Conservation (phyloP, 768 basidiomycete genomes). For the Glaciozyma antarctica region DNA sequence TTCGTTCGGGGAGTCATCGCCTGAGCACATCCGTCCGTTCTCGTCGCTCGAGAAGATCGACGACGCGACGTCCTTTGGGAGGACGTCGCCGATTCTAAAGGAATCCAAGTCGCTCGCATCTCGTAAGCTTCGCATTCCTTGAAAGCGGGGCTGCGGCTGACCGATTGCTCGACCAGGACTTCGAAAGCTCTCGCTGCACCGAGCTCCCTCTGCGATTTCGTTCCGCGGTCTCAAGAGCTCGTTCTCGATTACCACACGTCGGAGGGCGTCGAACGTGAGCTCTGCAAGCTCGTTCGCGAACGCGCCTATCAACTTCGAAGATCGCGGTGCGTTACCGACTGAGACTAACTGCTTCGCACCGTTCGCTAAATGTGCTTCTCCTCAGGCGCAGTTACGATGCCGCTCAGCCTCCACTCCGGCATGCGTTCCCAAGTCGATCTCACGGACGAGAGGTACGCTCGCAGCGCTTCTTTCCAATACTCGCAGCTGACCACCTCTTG, state of each 20-base stretch:
- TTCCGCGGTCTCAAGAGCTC: conserved; percentile 15
- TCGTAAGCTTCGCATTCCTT: too few relatives aligned
- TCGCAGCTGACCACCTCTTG: not conserved
- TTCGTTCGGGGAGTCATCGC: not conserved
- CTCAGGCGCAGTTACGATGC: not conserved
- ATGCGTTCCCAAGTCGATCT: not conserved
- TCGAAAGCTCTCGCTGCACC: conserved; percentile 16
- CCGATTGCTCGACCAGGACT: not conserved
- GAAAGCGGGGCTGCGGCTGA: not conserved
- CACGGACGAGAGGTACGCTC: not conserved
- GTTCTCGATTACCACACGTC: not conserved
- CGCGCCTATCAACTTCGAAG: not conserved
- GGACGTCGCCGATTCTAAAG: too few relatives aligned
- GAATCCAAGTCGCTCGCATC: too few relatives aligned
- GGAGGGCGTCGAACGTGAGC: not conserved
- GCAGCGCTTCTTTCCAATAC: not conserved
- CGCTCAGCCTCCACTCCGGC: not conserved
- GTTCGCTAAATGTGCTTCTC: too few relatives aligned
- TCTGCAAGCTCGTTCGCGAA: conserved; percentile 7
- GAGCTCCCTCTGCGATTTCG: conserved; percentile 11
- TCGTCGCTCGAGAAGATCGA: too few relatives aligned
- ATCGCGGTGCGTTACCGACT: conserved; percentile 1
- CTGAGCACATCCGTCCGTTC: too few relatives aligned
- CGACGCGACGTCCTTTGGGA: too few relatives aligned
- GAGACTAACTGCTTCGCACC: too few relatives aligned